Conservation (phyloP, 164 flowering plant genomes). For the Santalum album region DNA sequence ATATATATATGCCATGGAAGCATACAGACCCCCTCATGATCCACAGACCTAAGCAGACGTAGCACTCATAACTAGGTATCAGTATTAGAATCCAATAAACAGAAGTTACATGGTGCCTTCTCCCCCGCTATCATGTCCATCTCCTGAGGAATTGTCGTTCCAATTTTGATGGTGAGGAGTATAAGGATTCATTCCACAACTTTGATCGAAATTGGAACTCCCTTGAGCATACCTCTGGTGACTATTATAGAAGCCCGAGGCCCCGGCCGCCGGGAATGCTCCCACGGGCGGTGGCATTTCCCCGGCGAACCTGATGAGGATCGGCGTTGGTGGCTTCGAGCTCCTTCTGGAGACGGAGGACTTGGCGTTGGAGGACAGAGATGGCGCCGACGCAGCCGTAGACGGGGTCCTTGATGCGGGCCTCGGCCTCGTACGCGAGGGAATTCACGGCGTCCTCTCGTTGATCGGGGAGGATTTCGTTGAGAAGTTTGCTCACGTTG, state of each 20-base stretch:
- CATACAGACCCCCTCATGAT: no score
- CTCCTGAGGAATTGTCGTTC: no score
- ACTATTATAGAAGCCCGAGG: not conserved
- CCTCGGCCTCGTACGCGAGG: conserved; percentile 76
- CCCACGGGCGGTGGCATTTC: conserved; percentile 9
- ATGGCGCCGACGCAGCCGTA: conserved; percentile 77
- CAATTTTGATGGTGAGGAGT: no score
- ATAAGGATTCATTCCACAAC: no score
- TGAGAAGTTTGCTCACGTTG: conserved; percentile 64
- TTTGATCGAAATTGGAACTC: no score
- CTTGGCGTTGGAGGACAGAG: conserved; percentile 65
- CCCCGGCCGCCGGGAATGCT: not conserved
- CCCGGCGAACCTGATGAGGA: conserved; percentile 32
- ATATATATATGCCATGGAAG: no score
- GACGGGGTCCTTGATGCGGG: conserved; percentile 63
- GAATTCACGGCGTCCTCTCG: conserved; percentile 76
- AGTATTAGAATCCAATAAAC: no score
- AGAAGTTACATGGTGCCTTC: no score
- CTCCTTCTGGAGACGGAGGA: conserved; percentile 54
- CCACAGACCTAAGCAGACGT: no score
- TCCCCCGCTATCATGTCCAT: no score
- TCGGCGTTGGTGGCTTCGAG: conserved; percentile 61
- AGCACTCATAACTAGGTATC: no score
- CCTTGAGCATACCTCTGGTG: no score
- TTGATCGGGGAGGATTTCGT: conserved; percentile 54